A percentile compares a stretch with the other conserved stretches of the same genome.
Conservation (phyloP, 257 asterid genomes). For the Eucommia ulmoides region DNA sequence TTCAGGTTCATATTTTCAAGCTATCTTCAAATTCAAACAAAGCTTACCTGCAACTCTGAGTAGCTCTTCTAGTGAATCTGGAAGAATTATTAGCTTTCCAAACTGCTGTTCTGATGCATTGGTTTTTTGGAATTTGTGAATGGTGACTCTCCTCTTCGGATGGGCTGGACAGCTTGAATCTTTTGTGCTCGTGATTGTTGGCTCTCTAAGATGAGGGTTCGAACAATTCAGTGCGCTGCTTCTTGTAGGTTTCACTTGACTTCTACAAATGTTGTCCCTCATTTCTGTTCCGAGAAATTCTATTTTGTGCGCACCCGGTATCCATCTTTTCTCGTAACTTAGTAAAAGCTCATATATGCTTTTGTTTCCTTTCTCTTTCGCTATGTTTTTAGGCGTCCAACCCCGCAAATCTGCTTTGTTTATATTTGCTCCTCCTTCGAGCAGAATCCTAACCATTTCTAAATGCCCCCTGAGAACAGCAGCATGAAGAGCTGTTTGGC, state of each 20-base stretch:
- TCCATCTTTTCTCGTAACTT: conserved; percentile 20
- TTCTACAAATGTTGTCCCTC: neutral
- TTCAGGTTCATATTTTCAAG: neutral
- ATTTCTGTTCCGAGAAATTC: conserved; percentile 18
- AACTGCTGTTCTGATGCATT: conserved; percentile 18
- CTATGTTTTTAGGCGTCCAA: conserved; percentile 31
- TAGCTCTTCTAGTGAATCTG: neutral
- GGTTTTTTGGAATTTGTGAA: conserved; percentile 33
- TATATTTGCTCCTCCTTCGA: conserved; percentile 29
- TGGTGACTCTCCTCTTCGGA: conserved; percentile 68
- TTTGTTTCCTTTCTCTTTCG: conserved; percentile 27
- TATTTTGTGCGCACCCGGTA: conserved; percentile 18
- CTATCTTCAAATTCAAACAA: neutral
- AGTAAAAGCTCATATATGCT: conserved; percentile 27
- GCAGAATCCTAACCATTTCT: conserved; percentile 32
- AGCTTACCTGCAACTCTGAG: neutral
- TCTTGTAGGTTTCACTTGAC: conserved; percentile 8
- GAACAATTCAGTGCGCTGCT: conserved; percentile 13
- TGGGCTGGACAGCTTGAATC: conserved; percentile 2
- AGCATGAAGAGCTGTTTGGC: conserved; percentile 30
- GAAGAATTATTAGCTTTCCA: conserved; percentile 4
- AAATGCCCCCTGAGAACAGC: conserved; percentile 38
- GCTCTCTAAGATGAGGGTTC: conserved; percentile 10
- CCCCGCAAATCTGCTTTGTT: conserved; percentile 16
- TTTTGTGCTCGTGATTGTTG: conserved; percentile 12